Base-by-base conservation (phyloP, 129 eudicot species). In the Lactuca sativa region DNA sequence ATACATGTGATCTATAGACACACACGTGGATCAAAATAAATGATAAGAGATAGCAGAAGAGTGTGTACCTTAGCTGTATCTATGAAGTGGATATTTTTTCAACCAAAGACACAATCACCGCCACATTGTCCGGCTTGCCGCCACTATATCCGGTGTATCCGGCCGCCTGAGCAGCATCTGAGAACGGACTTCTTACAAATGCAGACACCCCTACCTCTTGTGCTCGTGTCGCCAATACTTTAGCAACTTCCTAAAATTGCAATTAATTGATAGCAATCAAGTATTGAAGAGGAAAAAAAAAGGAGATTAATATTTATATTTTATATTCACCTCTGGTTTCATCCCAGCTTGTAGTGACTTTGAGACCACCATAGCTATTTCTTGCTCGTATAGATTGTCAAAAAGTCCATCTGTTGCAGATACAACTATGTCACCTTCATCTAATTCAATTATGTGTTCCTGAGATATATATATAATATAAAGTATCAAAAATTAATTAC, bases 351-450 rank as follows among this genome's bases (percentile, higher is more conserved):
- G 86, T 67, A 86, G 15, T 7, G 87, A 85, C 76, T 81, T 79
- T 62, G 81, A 79, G 58, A 89, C 95, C 33, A 77, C 80, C 61
- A 71, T 74, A 17, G 77, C 76, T 54, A 92, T 89, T 69, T 89
- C 98, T 75, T 80, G 79, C 63, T 81, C 90, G 54, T 89, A 92
- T n/a, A 92, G 70, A 62, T 92, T 92, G 85, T 92, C 98, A 69
- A 86, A 86, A 48, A 92, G 90, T 66, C 98, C 98, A 80, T 92
- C 96, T 1, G 98, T 92, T 13, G 98, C 95, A 55, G 81, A 77
- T 37, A 92, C 79, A 61, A 89, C 79, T 63, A 87, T 61, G 71
- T 92, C 96, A 31, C 84, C 96, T 48, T 77, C 90, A 17, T 86
- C 96, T 68, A 92, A 65, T 71, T 86, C 88, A 71, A 92, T 74